Conservation (phyloP, 805 yeast species). For the Kluyveromyces lactis region DNA sequence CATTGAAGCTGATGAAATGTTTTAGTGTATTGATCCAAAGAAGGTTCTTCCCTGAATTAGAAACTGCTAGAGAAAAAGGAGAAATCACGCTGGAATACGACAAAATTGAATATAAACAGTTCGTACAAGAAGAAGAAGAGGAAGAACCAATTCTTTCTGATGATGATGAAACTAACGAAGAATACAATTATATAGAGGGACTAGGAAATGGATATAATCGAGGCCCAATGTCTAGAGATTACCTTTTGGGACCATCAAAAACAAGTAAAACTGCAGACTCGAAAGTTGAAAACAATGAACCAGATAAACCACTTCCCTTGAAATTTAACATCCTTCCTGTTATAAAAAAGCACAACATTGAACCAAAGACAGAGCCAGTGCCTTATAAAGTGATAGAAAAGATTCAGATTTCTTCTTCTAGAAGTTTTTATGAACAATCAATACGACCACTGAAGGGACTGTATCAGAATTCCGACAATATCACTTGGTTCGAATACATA, state of each 20-base stretch:
- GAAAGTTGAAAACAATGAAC: slow-evolving; percentile 10
- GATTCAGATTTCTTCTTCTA: slow-evolving; percentile 21
- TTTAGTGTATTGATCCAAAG: slow-evolving; percentile 32
- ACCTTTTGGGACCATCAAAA: slow-evolving; percentile 18
- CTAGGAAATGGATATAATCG: slow-evolving; percentile 28
- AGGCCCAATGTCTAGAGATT: slow-evolving; percentile 23
- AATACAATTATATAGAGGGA: slow-evolving; percentile 26
- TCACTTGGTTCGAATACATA: slow-evolving; percentile 25
- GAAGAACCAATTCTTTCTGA: slow-evolving; percentile 7
- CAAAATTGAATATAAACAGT: slow-evolving; percentile 24
- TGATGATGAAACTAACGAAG: slow-evolving; percentile 19
- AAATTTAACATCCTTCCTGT: slow-evolving; percentile 25
- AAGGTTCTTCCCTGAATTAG: slow-evolving; percentile 21
- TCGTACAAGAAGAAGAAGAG: slow-evolving; percentile 12
- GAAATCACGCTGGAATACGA: slow-evolving; percentile 25
- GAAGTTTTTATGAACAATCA: slow-evolving; percentile 22
- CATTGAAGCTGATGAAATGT: slow-evolving; percentile 47
- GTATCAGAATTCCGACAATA: slow-evolving; percentile 21
- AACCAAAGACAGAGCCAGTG: slow-evolving; percentile 12
- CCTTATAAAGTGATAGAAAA: slow-evolving; percentile 14
- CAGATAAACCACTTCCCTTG: slow-evolving; percentile 16
- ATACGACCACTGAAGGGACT: slow-evolving; percentile 23
- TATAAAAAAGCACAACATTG: slow-evolving; percentile 16
- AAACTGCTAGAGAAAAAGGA: slow-evolving; percentile 25
- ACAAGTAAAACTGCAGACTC: slow-evolving; percentile 4